phyloP scores from a whole-genome alignment of 371 early-diverging fungal species.

The Mucor plumbeus region DNA sequence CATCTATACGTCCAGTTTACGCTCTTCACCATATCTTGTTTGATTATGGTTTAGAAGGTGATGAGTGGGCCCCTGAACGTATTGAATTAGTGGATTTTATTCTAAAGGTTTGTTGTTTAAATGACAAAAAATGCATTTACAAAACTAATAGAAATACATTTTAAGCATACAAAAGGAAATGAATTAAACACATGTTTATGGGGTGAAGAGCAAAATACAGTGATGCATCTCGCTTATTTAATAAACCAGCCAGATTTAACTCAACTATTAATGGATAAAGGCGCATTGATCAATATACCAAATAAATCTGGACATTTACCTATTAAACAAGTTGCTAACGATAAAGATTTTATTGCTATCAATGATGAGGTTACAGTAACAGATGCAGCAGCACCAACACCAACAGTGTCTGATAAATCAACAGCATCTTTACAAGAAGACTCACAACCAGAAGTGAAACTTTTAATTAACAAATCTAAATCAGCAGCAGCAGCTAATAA shows the following conservation, averaged over 20 bases:
- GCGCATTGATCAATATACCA: slow-evolving; percentile 15
- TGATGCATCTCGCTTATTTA: slow-evolving; percentile 30
- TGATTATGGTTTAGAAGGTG: slow-evolving; percentile 28
- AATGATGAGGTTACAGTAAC: not conserved
- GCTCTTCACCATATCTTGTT: slow-evolving; percentile 34
- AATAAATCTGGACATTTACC: slow-evolving; percentile 28
- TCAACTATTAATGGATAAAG: slow-evolving; percentile 21
- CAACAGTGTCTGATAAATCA: not conserved
- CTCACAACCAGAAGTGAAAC: slow-evolving; percentile 19
- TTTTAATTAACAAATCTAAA: slow-evolving; percentile 23
- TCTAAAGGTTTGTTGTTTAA: slow-evolving; percentile 17
- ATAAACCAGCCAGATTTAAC: slow-evolving; percentile 22
- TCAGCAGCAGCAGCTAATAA: not conserved
- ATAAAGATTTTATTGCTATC: not conserved
- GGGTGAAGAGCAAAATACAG: slow-evolving; percentile 30
- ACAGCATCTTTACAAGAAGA: not conserved
- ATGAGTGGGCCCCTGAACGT: slow-evolving; percentile 31
- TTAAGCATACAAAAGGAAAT: slow-evolving; percentile 22
- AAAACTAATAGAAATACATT: not conserved
- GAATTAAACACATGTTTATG: slow-evolving; percentile 30
- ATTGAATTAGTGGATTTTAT: slow-evolving; percentile 28
- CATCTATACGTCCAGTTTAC: slow-evolving; percentile 26
- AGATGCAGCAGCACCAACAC: not conserved
- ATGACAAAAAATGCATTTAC: not conserved
- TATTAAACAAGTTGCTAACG: not conserved